phyloP scores from a whole-genome alignment of 768 basidiomycete genomes.

The Agrocybe chaxingu region DNA sequence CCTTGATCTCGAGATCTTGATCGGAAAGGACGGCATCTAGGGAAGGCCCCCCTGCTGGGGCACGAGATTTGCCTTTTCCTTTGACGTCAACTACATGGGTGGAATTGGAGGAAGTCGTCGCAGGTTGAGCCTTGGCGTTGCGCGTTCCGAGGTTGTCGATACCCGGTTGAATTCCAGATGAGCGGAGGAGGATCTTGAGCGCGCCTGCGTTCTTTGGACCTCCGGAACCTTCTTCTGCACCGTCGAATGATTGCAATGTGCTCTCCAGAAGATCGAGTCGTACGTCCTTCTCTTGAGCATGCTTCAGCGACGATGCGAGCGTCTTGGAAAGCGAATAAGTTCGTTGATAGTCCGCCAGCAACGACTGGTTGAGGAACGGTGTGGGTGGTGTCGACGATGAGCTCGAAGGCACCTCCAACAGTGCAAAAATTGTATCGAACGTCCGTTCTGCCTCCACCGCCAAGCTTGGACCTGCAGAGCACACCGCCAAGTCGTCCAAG shows the following conservation, averaged over 20 bases:
- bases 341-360: constrained; percentile 72
- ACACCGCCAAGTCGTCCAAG: constrained; percentile 42
- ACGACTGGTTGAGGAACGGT: constrained; percentile 64
- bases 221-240: constrained; percentile 5
- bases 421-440: constrained; percentile 56
- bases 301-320: constrained; percentile 41
- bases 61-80: constrained; percentile 37
- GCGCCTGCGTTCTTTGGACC: constrained; percentile 45
- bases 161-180: constrained; percentile 46
- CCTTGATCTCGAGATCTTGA: constrained; percentile 50
- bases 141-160: constrained; percentile 34
- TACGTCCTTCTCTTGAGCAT: constrained; percentile 51
- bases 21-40: constrained; percentile 21
- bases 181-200: constrained; percentile 60
- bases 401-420: constrained; percentile 46
- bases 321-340: constrained; percentile 56
- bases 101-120: background rate
- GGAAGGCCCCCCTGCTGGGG: constrained; percentile 4
- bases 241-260: constrained; percentile 40
- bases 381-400: constrained; percentile 29
- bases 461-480: constrained; percentile 37
- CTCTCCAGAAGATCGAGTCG: constrained; percentile 56
- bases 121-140: background rate
- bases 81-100: background rate
- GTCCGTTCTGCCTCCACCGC: constrained; percentile 47